Conservation (phyloP, 164 flowering plant species). For the Brasenia schreberi region DNA sequence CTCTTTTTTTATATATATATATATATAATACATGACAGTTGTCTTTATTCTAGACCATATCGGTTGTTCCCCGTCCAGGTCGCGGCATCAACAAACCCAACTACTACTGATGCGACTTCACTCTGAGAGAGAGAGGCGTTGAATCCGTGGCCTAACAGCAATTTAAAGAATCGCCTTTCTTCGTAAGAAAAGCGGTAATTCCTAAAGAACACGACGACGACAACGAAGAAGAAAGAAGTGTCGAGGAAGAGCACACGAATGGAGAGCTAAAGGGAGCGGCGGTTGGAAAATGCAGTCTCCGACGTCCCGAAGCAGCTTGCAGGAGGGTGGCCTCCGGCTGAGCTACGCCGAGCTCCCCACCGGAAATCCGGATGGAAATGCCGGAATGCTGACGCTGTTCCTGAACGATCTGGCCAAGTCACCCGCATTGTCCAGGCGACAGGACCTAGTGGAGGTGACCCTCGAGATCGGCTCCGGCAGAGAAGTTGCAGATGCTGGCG, state of each 20-base stretch:
- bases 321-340: constrained; percentile 10
- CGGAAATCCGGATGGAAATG: constrained; percentile 37
- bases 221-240: neutral
- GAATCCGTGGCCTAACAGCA: too few relatives aligned
- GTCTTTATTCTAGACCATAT: too few relatives aligned
- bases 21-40: too few relatives aligned
- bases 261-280: neutral
- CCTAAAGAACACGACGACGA: too few relatives aligned
- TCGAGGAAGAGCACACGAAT: neutral
- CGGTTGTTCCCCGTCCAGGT: too few relatives aligned
- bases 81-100: too few relatives aligned
- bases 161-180: too few relatives aligned
- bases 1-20: too few relatives aligned
- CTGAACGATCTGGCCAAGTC: constrained; percentile 42
- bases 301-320: constrained; percentile 13
- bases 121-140: too few relatives aligned
- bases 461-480: constrained; percentile 54
- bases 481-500: too few relatives aligned
- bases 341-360: constrained; percentile 9
- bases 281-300: constrained; percentile 11
- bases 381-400: constrained; percentile 68
- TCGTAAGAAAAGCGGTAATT: too few relatives aligned
- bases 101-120: too few relatives aligned
- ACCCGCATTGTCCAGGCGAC: constrained; percentile 1
- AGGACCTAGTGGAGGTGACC: constrained; percentile 71